phyloP scores from a whole-genome alignment of 495 filamentous ascomycete species.

The Halenospora varia region DNA sequence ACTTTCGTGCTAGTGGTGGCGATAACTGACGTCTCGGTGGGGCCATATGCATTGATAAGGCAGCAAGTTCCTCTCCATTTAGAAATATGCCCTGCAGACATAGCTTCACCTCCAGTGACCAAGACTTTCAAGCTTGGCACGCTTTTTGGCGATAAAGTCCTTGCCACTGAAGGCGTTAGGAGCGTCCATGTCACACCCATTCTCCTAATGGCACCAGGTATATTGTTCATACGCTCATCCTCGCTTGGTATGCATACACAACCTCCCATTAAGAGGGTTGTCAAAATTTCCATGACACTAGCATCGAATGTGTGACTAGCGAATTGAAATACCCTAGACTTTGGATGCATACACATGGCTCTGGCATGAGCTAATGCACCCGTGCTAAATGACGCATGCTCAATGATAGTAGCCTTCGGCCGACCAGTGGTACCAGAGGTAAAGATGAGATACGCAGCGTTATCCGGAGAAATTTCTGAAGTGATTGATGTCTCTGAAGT shows the following conservation, averaged over 20 bases:
- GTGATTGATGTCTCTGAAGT: neutral
- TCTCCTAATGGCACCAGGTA: slow-evolving; percentile 40
- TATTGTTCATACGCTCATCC: slow-evolving; percentile 44
- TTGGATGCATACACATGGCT: neutral
- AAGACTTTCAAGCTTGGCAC: slow-evolving; percentile 34
- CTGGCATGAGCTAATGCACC: neutral
- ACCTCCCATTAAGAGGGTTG: slow-evolving; percentile 60
- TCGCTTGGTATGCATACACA: slow-evolving; percentile 47
- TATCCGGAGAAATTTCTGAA: neutral
- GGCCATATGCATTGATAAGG: slow-evolving; percentile 56
- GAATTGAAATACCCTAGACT: slow-evolving; percentile 15
- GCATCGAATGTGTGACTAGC: slow-evolving; percentile 62
- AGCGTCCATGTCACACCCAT: slow-evolving; percentile 42
- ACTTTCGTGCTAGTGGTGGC: slow-evolving; percentile 18
- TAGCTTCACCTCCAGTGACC: slow-evolving; percentile 31
- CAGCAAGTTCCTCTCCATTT: neutral
- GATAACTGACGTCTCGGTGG: slow-evolving; percentile 31
- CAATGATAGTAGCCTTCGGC: slow-evolving; percentile 37
- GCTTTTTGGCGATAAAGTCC: slow-evolving; percentile 25
- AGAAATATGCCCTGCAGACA: slow-evolving; percentile 12
- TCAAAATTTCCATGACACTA: slow-evolving; percentile 80
- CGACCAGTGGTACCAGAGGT: slow-evolving; percentile 46
- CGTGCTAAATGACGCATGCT: slow-evolving; percentile 3
- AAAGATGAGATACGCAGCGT: slow-evolving; percentile 41
- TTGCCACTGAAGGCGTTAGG: slow-evolving; percentile 49